Evolutionary conservation across 345 rosid genomes (phyloP).

Genomic region (Tarenaya hassleriana): DNA sequence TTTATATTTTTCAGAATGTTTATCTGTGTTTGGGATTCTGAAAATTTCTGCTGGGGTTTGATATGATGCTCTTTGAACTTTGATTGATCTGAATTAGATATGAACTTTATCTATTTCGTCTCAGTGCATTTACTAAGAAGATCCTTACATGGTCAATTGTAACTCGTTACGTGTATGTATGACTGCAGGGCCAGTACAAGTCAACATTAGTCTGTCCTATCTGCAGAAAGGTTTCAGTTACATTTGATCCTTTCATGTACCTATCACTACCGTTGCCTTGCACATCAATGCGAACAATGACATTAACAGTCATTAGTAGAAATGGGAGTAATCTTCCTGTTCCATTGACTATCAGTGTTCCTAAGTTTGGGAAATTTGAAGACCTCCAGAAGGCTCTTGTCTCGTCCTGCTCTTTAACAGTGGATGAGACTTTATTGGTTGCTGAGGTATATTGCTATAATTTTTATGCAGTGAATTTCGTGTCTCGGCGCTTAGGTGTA

Average conservation of each 20-base stretch:
- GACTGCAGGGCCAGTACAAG: slow-evolving; percentile 89
- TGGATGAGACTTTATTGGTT: slow-evolving; percentile 75
- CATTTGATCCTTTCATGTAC: slow-evolving; percentile 97
- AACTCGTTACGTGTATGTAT: slow-evolving; percentile 22
- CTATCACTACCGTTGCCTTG: slow-evolving; percentile 92
- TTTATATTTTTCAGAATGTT: slow-evolving; percentile 9
- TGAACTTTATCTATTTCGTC: slow-evolving; percentile 13
- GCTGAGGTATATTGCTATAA: slow-evolving; percentile 66
- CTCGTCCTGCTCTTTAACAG: slow-evolving; percentile 66
- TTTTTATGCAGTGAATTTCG: slow-evolving; percentile 13
- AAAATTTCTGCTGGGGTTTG: slow-evolving; percentile 7
- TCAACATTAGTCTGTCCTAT: slow-evolving; percentile 95
- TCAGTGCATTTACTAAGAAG: slow-evolving; percentile 15
- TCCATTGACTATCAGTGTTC: slow-evolving; percentile 61
- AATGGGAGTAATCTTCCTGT: slow-evolving; percentile 57
- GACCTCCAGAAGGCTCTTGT: slow-evolving; percentile 76
- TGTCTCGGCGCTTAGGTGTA: slow-evolving; percentile 16
- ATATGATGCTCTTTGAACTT: slow-evolving; percentile 15
- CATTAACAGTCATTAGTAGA: slow-evolving; percentile 72
- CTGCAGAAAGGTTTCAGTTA: slow-evolving; percentile 85
- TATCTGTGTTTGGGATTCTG: not conserved
- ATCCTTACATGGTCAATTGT: slow-evolving; percentile 16
- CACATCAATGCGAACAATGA: slow-evolving; percentile 75
- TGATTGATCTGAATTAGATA: not conserved
- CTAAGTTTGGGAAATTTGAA: slow-evolving; percentile 83